Evolutionary conservation across 495 filamentous ascomycete species (phyloP).

Genomic region (Geopyxis carbonaria): DNA sequence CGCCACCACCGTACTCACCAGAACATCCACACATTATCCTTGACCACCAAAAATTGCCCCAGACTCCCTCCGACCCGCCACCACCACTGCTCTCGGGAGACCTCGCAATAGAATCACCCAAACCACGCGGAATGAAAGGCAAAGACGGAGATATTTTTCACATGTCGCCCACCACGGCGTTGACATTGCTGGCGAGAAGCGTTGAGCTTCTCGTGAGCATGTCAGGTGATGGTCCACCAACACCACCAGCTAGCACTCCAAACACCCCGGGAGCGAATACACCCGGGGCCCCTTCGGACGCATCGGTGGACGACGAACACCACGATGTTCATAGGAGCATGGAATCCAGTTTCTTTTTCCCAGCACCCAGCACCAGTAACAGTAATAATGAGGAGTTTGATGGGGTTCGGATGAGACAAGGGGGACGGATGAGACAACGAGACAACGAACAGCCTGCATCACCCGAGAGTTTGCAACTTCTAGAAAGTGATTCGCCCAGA

Average conservation of each 20-base stretch:
- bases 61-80: constrained; percentile 1
- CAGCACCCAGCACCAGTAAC: too few relatives aligned
- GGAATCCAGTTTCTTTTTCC: too few relatives aligned
- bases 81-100: not conserved
- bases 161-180: constrained; percentile 53
- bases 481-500: too few relatives aligned
- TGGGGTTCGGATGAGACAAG: too few relatives aligned
- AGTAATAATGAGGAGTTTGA: too few relatives aligned
- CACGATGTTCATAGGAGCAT: too few relatives aligned
- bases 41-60: constrained; percentile 23
- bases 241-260: constrained; percentile 44
- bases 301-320: constrained; percentile 10
- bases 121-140: constrained; percentile 20
- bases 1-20: constrained; percentile 21
- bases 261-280: constrained; percentile 36
- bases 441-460: too few relatives aligned
- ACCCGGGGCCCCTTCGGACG: too few relatives aligned
- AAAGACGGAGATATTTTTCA: constrained; percentile 45
- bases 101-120: constrained; percentile 15
- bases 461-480: too few relatives aligned
- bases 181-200: constrained; percentile 56
- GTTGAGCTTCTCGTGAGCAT: constrained; percentile 52
- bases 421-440: too few relatives aligned
- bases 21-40: constrained; percentile 23
- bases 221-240: constrained; percentile 58